A percentile compares a stretch with the other conserved stretches of the same genome.
These are phyloP conservation scores for Inga laurina DNA, from an alignment of 306 rosid genomes.

Conservation along the genomic window DNA sequence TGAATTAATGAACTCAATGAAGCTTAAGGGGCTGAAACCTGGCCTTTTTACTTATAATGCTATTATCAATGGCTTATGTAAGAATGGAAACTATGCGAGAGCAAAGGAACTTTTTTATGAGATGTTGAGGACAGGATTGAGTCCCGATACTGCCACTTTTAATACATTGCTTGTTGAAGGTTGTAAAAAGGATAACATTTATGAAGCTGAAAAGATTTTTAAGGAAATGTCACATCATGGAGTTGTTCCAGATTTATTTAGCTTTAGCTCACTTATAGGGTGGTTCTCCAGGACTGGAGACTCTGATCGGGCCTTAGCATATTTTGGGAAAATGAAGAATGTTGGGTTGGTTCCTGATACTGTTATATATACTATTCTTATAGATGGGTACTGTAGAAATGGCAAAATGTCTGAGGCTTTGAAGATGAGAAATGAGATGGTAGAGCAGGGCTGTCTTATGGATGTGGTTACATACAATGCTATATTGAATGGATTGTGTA, in stretches of 20 bases:
- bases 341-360: slow-evolving; percentile 79
- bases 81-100: slow-evolving; percentile 53
- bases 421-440: slow-evolving; percentile 75
- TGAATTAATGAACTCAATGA: slow-evolving; percentile 50
- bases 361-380: slow-evolving; percentile 82
- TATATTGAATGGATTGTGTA: slow-evolving; percentile 77
- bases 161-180: slow-evolving; percentile 71
- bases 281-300: slow-evolving; percentile 65
- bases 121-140: slow-evolving; percentile 62
- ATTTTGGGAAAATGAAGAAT: slow-evolving; percentile 63
- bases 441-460: slow-evolving; percentile 65
- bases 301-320: slow-evolving; percentile 54
- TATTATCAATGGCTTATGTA: slow-evolving; percentile 80
- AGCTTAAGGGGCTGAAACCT: slow-evolving; percentile 58
- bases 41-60: slow-evolving; percentile 75
- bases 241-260: slow-evolving; percentile 76
- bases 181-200: slow-evolving; percentile 61
- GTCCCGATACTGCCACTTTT: slow-evolving; percentile 71
- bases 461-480: slow-evolving; percentile 83
- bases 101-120: slow-evolving; percentile 62
- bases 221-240: slow-evolving; percentile 55
- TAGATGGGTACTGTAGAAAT: slow-evolving; percentile 74
- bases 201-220: slow-evolving; percentile 69
- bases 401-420: slow-evolving; percentile 69
- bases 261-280: slow-evolving; percentile 71